Evolutionary conservation across 2,329 filamentous ascomycete species (phyloP), one percentile per base, ranked within the genome.

Genomic region (Paradendryphiella salina): DNA sequence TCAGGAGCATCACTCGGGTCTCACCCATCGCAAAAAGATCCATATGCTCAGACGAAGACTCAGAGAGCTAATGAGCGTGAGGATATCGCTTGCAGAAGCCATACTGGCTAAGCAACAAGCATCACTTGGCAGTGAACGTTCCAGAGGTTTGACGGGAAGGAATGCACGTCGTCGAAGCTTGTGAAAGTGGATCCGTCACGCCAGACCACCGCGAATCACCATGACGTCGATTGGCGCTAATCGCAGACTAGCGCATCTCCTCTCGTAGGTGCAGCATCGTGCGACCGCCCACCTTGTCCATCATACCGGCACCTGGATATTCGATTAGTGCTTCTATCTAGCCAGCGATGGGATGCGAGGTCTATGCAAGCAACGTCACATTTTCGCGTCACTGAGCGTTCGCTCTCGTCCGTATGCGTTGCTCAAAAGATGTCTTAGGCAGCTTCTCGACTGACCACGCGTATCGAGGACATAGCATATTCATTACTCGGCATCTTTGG

Each of bases 21-120:
- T 63, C 74, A 85, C 83, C 82, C 83, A 85, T 77, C 85, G 75
- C 43, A 87, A 67, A 65, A 87, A 87, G 50, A 85, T 69, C 65
- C 81, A 85, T 13, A 80, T 75, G 26, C 74, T 66, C 4, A 78
- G 43, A 48, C 83, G 77, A 42, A 85, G 66, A 9, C 71, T 76
- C 31, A 82, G 61, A 23, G 85, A 85, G 53, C 73, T 77, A 39
- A 67, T 44, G 31, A 69, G 61, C 20, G 72, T 69, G 40, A 73
- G 60, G 37, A 67, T 54, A 46, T 74, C 66, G 52, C 67, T 71
- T 51, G 55, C 56, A 35, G 69, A 70, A 39, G 65, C 65, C 71
- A 74, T 74, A 37, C 50, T 54, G 51, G 51, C 50, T 52, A 57
- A 28, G 31, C 39, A 7, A 28, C n/a, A 52, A 52, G 46, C 56